Evolutionary conservation across 2,329 filamentous ascomycete genomes (phyloP).

Genomic region (Colletotrichum viniferum): DNA sequence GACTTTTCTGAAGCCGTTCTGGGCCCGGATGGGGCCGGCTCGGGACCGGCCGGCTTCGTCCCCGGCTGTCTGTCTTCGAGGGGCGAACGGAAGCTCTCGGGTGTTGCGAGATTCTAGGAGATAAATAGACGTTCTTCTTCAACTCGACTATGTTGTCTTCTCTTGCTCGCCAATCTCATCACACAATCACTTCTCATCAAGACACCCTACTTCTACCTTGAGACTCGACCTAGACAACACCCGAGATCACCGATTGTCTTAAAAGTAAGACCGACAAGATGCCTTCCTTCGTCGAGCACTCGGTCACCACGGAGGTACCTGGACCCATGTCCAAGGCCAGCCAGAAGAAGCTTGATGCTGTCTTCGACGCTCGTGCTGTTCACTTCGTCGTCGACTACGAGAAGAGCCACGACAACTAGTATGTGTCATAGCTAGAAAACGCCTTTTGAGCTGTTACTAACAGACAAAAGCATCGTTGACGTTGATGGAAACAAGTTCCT

Average conservation of each 20-base stretch:
- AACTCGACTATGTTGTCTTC: fast-evolving
- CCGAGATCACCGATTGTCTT: background rate
- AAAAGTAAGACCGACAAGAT: slow-evolving; percentile 23
- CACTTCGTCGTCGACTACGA: slow-evolving; percentile 59
- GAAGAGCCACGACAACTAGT: slow-evolving; percentile 57
- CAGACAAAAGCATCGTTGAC: slow-evolving; percentile 43
- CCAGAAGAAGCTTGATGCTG: slow-evolving; percentile 46
- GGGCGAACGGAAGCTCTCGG: background rate
- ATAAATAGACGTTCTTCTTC: slow-evolving; percentile 12
- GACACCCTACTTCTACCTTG: background rate
- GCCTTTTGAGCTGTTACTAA: background rate
- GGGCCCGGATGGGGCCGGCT: slow-evolving; percentile 18
- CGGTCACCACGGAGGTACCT: slow-evolving; percentile 41
- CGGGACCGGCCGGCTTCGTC: slow-evolving; percentile 14
- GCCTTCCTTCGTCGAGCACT: slow-evolving; percentile 36
- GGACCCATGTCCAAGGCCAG: slow-evolving; percentile 43
- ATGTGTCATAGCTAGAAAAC: background rate
- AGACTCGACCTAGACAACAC: background rate
- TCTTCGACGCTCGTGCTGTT: slow-evolving; percentile 57
- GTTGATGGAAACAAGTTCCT: slow-evolving; percentile 54
- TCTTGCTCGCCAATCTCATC: background rate
- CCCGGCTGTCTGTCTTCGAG: background rate
- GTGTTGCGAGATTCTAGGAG: background rate
- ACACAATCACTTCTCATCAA: background rate
- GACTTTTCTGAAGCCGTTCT: background rate